These are phyloP conservation scores for Colletotrichum endophyticum DNA, from an alignment of 2,329 filamentous ascomycete genomes.

Conservation along the genomic window DNA sequence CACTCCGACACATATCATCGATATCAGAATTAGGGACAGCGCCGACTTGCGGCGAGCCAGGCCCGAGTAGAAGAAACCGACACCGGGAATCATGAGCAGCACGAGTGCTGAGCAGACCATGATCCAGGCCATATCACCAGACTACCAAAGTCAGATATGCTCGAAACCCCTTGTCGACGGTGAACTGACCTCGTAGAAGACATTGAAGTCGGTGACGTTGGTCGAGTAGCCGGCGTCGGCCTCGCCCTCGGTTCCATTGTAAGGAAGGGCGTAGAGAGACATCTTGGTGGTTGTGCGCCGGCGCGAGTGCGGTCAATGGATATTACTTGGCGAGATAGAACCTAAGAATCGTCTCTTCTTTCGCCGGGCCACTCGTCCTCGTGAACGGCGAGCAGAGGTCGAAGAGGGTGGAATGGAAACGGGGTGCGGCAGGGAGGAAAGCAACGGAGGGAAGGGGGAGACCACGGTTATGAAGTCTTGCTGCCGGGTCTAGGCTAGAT, in stretches of 20 bases:
- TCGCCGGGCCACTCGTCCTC: conserved; percentile 6
- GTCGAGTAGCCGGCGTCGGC: conserved; percentile 58
- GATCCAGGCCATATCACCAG: conserved; percentile 85
- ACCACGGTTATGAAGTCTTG: neutral
- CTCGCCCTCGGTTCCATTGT: conserved; percentile 55
- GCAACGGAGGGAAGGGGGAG: neutral
- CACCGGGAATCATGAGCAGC: conserved; percentile 90
- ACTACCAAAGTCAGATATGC: conserved; percentile 45
- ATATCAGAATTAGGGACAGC: conserved; percentile 83
- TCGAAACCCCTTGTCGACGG: neutral
- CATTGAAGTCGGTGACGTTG: conserved; percentile 73
- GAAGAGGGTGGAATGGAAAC: neutral
- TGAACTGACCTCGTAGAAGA: conserved; percentile 76
- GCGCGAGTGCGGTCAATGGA: neutral
- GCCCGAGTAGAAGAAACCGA: conserved; percentile 94
- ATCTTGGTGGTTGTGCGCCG: conserved; percentile 26
- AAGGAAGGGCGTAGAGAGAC: conserved; percentile 41
- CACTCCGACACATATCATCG: conserved; percentile 80
- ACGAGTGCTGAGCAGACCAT: conserved; percentile 79
- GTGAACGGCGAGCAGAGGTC: neutral
- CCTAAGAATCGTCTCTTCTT: neutral
- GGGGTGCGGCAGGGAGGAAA: neutral
- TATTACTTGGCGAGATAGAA: neutral
- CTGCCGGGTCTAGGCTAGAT: conserved; percentile 8
- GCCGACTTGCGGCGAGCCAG: conserved; percentile 89